Percentiles rank a stretch among this genome's conserved stretches.
These are phyloP conservation scores for Dactylellina haptotyla DNA, from an alignment of 2,329 filamentous ascomycete genomes.

Conservation along the genomic window DNA sequence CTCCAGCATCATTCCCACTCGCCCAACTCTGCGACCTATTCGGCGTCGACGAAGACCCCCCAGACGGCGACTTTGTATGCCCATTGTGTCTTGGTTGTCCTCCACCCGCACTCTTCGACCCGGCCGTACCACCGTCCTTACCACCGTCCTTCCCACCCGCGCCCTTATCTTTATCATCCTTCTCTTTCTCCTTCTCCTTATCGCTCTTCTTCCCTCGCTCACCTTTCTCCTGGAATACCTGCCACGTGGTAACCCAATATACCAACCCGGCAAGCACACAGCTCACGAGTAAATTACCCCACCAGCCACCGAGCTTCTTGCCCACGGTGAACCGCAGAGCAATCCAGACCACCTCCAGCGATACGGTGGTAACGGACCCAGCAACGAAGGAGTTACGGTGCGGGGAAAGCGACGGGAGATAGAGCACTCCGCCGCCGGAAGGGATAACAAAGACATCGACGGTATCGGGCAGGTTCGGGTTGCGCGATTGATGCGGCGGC, in stretches of 20 bases:
- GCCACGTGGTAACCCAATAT: constrained; percentile 35
- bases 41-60: constrained; percentile 31
- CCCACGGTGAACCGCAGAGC: constrained; percentile 14
- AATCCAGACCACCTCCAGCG: constrained; percentile 31
- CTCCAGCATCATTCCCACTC: constrained; percentile 18
- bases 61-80: constrained; percentile 36
- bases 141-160: not conserved
- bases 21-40: constrained; percentile 47
- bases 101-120: constrained; percentile 1
- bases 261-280: constrained; percentile 40
- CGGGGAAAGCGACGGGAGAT: constrained; percentile 56
- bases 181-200: not conserved
- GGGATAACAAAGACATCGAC: constrained; percentile 57
- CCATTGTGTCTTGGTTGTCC: constrained; percentile 41
- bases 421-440: constrained; percentile 56
- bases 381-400: constrained; percentile 56
- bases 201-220: constrained; percentile 37
- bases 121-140: not conserved
- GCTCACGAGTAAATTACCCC: constrained; percentile 34
- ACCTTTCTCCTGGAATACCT: constrained; percentile 33
- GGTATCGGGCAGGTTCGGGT: constrained; percentile 44
- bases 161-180: constrained; percentile 13
- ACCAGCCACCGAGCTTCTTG: constrained; percentile 42
- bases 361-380: constrained; percentile 54
- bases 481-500: constrained; percentile 39